These are phyloP conservation scores for Podaxis sp. DNA, from an alignment of 768 basidiomycete species.

Conservation along the genomic window DNA sequence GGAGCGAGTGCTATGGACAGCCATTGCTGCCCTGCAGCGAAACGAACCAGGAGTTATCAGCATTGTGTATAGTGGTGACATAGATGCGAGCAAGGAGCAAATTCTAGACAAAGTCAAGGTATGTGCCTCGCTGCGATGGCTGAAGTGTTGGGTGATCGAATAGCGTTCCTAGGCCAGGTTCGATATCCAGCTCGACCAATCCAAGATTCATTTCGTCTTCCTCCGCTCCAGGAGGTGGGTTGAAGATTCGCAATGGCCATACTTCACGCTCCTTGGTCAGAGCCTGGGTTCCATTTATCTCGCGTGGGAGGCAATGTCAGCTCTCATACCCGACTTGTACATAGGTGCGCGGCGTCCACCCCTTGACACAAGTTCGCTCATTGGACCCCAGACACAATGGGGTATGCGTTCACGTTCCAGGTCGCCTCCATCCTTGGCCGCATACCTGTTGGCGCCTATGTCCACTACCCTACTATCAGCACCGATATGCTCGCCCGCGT, in stretches of 20 bases:
- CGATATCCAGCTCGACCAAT: slow-evolving; percentile 68
- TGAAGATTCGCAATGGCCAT: slow-evolving; percentile 80
- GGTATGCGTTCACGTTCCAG: slow-evolving; percentile 93
- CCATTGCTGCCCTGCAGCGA: slow-evolving; percentile 74
- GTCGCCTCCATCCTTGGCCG: slow-evolving; percentile 61
- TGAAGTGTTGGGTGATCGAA: not conserved
- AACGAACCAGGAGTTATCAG: slow-evolving; percentile 63
- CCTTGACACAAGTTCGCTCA: not conserved
- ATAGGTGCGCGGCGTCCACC: slow-evolving; percentile 57
- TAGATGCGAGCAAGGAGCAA: slow-evolving; percentile 71
- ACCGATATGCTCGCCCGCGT: slow-evolving; percentile 91
- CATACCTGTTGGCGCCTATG: slow-evolving; percentile 84
- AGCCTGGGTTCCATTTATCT: slow-evolving; percentile 85
- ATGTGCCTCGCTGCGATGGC: slow-evolving; percentile 18
- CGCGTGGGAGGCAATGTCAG: slow-evolving; percentile 78
- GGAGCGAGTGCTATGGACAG: slow-evolving; percentile 94
- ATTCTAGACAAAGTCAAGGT: slow-evolving; percentile 86
- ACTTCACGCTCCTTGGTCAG: slow-evolving; percentile 93
- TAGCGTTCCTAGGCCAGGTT: slow-evolving; percentile 62
- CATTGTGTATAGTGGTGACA: slow-evolving; percentile 90
- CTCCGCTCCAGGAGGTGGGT: slow-evolving; percentile 68
- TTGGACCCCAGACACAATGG: slow-evolving; percentile 82
- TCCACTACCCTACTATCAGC: slow-evolving; percentile 97
- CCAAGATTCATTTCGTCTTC: slow-evolving; percentile 78
- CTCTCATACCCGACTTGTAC: slow-evolving; percentile 84